Conservation (phyloP, 2,329 filamentous ascomycete genomes). For the Ceratocystis papillata region DNA sequence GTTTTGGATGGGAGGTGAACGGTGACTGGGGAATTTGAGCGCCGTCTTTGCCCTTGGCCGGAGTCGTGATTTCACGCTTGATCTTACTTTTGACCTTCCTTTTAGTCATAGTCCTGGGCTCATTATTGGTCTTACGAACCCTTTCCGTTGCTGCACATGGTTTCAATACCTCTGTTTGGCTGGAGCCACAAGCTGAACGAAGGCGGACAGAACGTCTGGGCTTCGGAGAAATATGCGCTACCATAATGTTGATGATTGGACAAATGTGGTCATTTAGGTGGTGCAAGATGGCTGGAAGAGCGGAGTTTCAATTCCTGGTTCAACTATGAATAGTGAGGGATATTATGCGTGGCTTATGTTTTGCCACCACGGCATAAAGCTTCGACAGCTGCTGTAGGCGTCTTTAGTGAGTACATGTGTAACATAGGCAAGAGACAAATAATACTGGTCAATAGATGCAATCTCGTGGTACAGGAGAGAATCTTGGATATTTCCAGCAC, state of each 20-base stretch:
- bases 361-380: not conserved
- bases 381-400: not conserved
- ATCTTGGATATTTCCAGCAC: no score
- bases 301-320: not conserved
- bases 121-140: not conserved
- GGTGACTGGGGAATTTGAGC: not conserved
- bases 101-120: not conserved
- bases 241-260: not conserved
- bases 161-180: not conserved
- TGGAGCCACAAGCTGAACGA: not conserved
- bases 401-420: not conserved
- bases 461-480: no score
- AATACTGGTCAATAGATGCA: no score
- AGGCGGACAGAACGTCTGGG: constrained; percentile 3
- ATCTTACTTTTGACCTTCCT: not conserved
- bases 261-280: not conserved
- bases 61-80: not conserved
- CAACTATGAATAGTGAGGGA: not conserved
- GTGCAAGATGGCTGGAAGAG: not conserved
- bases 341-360: not conserved
- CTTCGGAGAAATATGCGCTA: not conserved
- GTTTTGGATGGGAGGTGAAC: not conserved
- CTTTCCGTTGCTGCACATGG: not conserved
- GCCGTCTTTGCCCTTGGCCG: not conserved
- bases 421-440: not conserved